Evolutionary conservation across 345 rosid species (phyloP), one percentile per base, ranked within the genome.

Genomic region (Eucalyptus pauciflora): DNA sequence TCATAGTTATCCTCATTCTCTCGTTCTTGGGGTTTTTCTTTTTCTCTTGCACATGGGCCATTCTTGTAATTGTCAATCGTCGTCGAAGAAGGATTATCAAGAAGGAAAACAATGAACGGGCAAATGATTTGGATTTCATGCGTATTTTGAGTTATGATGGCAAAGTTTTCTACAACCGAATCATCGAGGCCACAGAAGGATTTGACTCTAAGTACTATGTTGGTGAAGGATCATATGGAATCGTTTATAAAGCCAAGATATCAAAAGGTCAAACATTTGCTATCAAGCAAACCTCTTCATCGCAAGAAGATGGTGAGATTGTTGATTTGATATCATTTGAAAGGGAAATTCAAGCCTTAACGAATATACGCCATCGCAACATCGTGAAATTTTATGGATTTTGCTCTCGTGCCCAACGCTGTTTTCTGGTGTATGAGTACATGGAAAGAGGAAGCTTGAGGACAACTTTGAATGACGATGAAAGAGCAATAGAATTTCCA

Each of bases 61-160:
- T 8, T 69, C 80, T 69, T 33, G 24, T 69, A 16, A 17, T 17
- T 1, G 2, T 16, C 80, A 17, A 69, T 69, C 24, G 8, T 69
- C 45, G 6, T 33, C 80, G 4, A 69, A 33, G 80, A 69, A 31
- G 80, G 80, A 31, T 31, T 69, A 69, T 69, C 24, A 16, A 8
- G 7, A 69, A 41, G 18, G 43, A 69, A 6, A 69, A 69, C 13
- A 0, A 33, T 0, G 24, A 69, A 69, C 7, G 1, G 4, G 80
- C 12, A 69, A 69, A 69, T 33, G 43, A 69, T 2, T 69, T 69
- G 80, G 45, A 69, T 69, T 69, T 33, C 41, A 15, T 16, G 22
- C 24, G 0, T 69, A 69, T 69, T 69, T 69, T 8, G 43, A 69
- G 80, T 8, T 69, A 69, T 69, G 80, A 69, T 33, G 76, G 76